These are phyloP conservation scores for Chalciporus sphaerocephalus DNA, from an alignment of 768 basidiomycete species.

Conservation along the genomic window DNA sequence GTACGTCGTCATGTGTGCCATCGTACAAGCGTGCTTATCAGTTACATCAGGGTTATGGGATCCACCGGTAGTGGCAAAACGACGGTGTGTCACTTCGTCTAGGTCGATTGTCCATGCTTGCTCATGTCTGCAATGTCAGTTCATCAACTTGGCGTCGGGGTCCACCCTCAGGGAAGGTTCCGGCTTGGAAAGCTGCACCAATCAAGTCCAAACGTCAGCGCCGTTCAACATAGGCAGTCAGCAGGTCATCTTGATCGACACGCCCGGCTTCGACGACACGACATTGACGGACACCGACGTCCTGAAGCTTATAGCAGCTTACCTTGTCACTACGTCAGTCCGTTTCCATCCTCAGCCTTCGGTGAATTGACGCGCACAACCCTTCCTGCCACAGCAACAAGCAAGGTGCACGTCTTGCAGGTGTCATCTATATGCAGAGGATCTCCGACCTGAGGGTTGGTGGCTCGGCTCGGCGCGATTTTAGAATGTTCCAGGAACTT, in stretches of 20 bases:
- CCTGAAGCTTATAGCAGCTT: slow-evolving; percentile 46
- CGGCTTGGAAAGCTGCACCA: slow-evolving; percentile 35
- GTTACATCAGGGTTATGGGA: slow-evolving; percentile 31
- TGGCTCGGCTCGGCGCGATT: slow-evolving; percentile 45
- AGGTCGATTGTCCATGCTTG: not conserved
- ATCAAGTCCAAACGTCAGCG: slow-evolving; percentile 28
- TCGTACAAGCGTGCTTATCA: slow-evolving; percentile 22
- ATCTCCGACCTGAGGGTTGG: slow-evolving; percentile 49
- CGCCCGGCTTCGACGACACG: slow-evolving; percentile 62
- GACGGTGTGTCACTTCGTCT: slow-evolving; percentile 21
- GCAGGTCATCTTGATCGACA: slow-evolving; percentile 51
- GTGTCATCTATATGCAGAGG: slow-evolving; percentile 51
- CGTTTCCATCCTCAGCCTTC: not conserved
- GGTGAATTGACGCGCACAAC: slow-evolving; percentile 15
- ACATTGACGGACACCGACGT: slow-evolving; percentile 46
- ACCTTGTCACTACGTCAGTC: slow-evolving; percentile 31
- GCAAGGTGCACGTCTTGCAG: slow-evolving; percentile 37
- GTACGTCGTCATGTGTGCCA: slow-evolving; percentile 17
- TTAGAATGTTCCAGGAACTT: slow-evolving; percentile 48
- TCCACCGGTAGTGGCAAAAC: slow-evolving; percentile 35
- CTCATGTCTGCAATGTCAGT: slow-evolving; percentile 22
- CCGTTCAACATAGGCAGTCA: slow-evolving; percentile 30
- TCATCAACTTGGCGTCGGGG: slow-evolving; percentile 36
- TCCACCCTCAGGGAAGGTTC: slow-evolving; percentile 31
- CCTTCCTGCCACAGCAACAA: slow-evolving; percentile 25